Evolutionary conservation across 345 rosid genomes (phyloP), one percentile per base, ranked within the genome.

Genomic region (Punica granatum): DNA sequence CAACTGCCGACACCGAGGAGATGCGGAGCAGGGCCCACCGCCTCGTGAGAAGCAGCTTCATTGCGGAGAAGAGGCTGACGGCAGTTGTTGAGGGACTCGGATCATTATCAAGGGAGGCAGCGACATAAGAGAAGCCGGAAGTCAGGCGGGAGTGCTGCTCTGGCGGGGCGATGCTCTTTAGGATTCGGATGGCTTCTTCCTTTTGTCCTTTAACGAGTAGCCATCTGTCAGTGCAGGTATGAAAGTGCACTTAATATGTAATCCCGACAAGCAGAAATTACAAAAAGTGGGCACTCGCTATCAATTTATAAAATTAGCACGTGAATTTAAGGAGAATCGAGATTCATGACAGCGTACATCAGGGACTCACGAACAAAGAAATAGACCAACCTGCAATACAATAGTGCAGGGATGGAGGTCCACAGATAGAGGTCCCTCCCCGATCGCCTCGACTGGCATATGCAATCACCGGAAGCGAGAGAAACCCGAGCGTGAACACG

Each of bases 21-120:
- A 87, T 53, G 54, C 90, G 72, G 64, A 72, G 71, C 32, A 74
- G 60, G 6, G 92, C 86, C 90, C 96, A 87, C 51, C 68, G 78
- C 46, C 74, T 87, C 62, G 67, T 63, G 9, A 84, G 7, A 3
- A 87, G 74, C 18, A 79, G 70, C 67, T 73, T 81, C 65, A 91
- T 60, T 0, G 92, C 76, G 0, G 86, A 74, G 74, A 66, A 90
- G 34, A 79, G 51, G 41, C 74, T 82, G 11, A 68, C 85, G 39
- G 70, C 70, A 66, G 63, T 62, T 62, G 63, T 53, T 2, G 78
- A 80, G 44, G 61, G 72, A 59, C 78, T 79, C 39, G 58, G 15
- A 18, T 14, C 58, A 5, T 32, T 35, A 9, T 13, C 30, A 16
- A n/a, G 2, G 39, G 15, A 3, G 0, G 77, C 34, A 6, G 42